phyloP scores from a whole-genome alignment of 2,329 filamentous ascomycete species.

The Periconia sp. region DNA sequence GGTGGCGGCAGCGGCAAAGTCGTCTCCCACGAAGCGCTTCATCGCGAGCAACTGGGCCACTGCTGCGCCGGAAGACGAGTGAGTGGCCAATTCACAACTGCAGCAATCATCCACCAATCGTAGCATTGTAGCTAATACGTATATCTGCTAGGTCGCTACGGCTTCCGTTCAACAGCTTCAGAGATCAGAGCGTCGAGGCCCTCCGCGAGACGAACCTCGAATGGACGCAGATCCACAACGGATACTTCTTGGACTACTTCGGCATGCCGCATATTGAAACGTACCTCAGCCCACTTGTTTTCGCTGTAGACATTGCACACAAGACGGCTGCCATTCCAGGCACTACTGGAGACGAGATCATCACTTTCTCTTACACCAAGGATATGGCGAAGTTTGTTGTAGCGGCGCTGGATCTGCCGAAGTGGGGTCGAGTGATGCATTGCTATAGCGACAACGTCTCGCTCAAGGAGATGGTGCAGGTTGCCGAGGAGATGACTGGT shows the following conservation, averaged over 20 bases:
- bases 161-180: constrained; percentile 8
- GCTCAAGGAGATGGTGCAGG: constrained; percentile 47
- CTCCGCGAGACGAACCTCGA: constrained; percentile 24
- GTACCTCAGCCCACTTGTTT: constrained; percentile 14
- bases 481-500: constrained; percentile 44
- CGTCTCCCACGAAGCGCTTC: constrained; percentile 14
- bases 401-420: constrained; percentile 8
- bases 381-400: constrained; percentile 20
- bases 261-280: constrained; percentile 24
- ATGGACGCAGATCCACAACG: constrained; percentile 28
- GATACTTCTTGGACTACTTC: constrained; percentile 35
- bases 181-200: constrained; percentile 9
- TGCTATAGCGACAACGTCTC: constrained; percentile 46
- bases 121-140: neutral
- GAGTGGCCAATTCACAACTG: too few relatives aligned
- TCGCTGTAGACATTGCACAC: constrained; percentile 18
- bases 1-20: constrained; percentile 13
- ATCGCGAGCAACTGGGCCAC: constrained; percentile 18
- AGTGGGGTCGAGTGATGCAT: constrained; percentile 38
- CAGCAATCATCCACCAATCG: neutral
- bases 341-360: constrained; percentile 10
- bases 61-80: constrained; percentile 15
- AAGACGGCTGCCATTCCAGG: constrained; percentile 20
- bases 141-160: constrained; percentile 5
- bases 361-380: constrained; percentile 20